Base-by-base conservation (phyloP, 495 filamentous ascomycete species). In the Penicillium atrosanguineum region DNA sequence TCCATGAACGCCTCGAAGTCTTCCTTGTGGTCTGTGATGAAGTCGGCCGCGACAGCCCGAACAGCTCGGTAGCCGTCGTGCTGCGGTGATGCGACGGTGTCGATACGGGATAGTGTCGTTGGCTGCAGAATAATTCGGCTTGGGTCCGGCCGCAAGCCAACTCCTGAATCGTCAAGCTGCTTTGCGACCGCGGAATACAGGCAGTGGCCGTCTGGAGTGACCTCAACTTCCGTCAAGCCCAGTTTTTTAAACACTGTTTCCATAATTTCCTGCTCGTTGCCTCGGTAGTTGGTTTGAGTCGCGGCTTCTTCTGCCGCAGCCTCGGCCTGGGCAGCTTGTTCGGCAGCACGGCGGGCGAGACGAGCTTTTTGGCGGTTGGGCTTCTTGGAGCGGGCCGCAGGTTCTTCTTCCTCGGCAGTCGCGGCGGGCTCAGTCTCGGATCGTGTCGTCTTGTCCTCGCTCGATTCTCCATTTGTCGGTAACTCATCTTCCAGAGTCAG, bases 181-280 rank as follows among this genome's bases (percentile, higher is more conserved):
- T 91, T 89, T 38, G 93, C 92, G 40, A 98, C 78, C 1, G 95
- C 91, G 7, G 89, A 86, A 72, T 96, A 98, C n/a, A 98, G 76
- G 68, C 94, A 98, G 64, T 98, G 94, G 0, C 94, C 94, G 63
- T 98, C 93, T 1, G 94, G 91, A 16, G 78, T 82, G 25, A 97
- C 90, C 50, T 88, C 83, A 48, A 88, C 79, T 74, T 97, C 91
- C 19, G 72, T 78, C 29, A 97, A 74, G 4, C 74, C 73, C 45
- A 85, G 69, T 9, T 77, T 74, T 41, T 77, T 69, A 60, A 95
- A 88, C 7, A 77, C 79, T 3, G 69, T 72, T 15, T 78, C 74
- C 83, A 98, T 94, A 12, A 79, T 72, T 37, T 75, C 72, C 41
- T 83, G 76, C 71, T 98, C 94, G 48, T 82, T 71, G 28, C 81